Evolutionary conservation across 2,329 filamentous ascomycete genomes (phyloP).

Genomic region (Coniochaeta prunicola): DNA sequence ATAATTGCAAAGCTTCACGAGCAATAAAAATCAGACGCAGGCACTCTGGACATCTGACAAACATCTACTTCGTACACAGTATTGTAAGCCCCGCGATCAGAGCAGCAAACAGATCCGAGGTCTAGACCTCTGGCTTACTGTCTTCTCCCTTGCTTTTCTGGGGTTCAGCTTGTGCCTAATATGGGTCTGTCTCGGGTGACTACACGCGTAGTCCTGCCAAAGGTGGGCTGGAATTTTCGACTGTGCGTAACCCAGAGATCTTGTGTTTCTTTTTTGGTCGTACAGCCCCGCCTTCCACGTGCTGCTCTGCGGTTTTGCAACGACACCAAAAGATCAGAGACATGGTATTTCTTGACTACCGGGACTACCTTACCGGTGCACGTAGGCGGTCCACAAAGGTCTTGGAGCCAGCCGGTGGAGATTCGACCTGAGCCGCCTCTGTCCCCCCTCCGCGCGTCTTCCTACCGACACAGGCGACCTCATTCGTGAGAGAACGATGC

Average conservation of each 20-base stretch:
- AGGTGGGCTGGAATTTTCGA: not conserved
- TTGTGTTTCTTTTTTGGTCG: no score
- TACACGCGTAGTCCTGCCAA: not conserved
- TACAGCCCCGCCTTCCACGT: not conserved
- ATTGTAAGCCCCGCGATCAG: no score
- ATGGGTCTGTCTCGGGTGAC: not conserved
- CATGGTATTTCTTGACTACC: not conserved
- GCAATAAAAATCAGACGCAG: no score
- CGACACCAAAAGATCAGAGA: not conserved
- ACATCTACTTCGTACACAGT: no score
- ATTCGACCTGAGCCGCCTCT: not conserved
- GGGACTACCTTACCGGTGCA: not conserved
- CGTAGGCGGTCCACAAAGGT: not conserved
- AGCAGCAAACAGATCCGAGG: not conserved
- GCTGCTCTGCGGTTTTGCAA: not conserved
- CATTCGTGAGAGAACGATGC: conserved; percentile 1
- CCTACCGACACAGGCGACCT: not conserved
- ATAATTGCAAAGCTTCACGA: no score
- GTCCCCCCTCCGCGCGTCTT: not conserved
- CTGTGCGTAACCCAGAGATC: no score
- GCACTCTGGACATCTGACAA: no score
- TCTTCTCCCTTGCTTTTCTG: not conserved
- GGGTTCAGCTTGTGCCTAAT: not conserved
- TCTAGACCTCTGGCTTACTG: not conserved
- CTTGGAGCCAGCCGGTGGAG: not conserved